Conservation (phyloP, 2,329 filamentous ascomycete genomes). For the Clarireedia hainanense region DNA sequence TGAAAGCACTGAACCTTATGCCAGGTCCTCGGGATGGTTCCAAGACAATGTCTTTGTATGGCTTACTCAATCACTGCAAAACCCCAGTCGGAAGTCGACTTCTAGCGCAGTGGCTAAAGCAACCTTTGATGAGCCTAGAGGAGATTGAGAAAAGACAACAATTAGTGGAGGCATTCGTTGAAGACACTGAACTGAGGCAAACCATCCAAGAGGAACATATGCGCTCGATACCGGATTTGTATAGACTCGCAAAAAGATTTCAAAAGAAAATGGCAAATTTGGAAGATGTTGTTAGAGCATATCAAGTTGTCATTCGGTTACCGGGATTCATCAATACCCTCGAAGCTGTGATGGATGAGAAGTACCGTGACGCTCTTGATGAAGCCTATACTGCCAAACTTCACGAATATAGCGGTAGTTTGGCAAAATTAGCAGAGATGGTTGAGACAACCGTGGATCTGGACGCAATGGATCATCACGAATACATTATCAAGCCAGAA, state of each 20-base stretch:
- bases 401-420: constrained; percentile 64
- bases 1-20: constrained; percentile 95
- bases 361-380: constrained; percentile 81
- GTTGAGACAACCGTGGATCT: constrained; percentile 97
- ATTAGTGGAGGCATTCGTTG: constrained; percentile 89
- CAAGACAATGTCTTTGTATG: constrained; percentile 97
- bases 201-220: constrained; percentile 96
- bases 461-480: constrained; percentile 89
- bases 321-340: constrained; percentile 85
- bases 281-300: constrained; percentile 91
- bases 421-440: constrained; percentile 90
- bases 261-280: constrained; percentile 85
- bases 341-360: constrained; percentile 91
- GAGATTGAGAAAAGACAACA: constrained; percentile 91
- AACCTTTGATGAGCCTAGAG: constrained; percentile 83
- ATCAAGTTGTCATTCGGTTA: constrained; percentile 87
- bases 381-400: constrained; percentile 81
- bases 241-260: constrained; percentile 88
- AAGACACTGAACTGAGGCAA: constrained; percentile 86
- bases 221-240: constrained; percentile 86
- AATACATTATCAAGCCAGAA: constrained; percentile 98
- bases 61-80: constrained; percentile 93
- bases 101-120: constrained; percentile 93
- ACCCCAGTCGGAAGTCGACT: constrained; percentile 86
- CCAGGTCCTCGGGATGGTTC: constrained; percentile 86